Conservation (phyloP, 371 early-diverging fungal genomes). For the Zychaea mexicana region DNA sequence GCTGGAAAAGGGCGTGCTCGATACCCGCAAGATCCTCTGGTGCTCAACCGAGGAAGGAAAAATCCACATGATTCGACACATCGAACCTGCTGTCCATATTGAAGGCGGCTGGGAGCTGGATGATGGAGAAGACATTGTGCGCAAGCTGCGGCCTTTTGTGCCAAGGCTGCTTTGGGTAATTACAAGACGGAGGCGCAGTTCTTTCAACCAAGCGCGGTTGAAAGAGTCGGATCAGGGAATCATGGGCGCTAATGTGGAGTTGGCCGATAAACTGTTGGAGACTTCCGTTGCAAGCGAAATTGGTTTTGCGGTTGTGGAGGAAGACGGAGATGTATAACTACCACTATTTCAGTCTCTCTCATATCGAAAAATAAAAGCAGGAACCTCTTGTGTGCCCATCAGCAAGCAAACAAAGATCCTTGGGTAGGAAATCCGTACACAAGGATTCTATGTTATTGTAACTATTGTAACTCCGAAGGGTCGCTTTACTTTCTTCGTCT, state of each 20-base stretch:
- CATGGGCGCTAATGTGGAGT: constrained; percentile 40
- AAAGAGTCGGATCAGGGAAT: constrained; percentile 34
- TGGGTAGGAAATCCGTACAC: background rate
- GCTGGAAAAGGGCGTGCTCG: constrained; percentile 3
- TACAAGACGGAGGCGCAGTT: constrained; percentile 36
- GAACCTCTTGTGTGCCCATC: too few relatives aligned
- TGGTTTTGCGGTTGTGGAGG: constrained; percentile 13
- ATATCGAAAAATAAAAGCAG: background rate
- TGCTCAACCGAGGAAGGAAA: constrained; percentile 55
- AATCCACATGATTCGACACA: constrained; percentile 50
- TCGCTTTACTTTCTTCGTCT: background rate
- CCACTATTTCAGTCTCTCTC: too few relatives aligned
- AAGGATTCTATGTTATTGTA: too few relatives aligned
- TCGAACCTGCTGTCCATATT: constrained; percentile 48
- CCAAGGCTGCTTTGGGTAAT: constrained; percentile 45
- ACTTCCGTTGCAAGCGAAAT: constrained; percentile 42
- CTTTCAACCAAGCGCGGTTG: constrained; percentile 24
- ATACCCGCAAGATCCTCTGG: constrained; percentile 25
- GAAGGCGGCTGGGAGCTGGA: constrained; percentile 59
- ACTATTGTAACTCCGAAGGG: background rate
- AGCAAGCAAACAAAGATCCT: too few relatives aligned
- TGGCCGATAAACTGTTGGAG: constrained; percentile 40
- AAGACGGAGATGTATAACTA: too few relatives aligned
- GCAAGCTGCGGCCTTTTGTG: constrained; percentile 40
- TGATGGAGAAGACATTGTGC: constrained; percentile 52